A percentile compares a stretch with the other conserved stretches of the same genome.
Evolutionary conservation across 1,284 basidiomycete genomes (phyloP).

Genomic region (Trametes polyzona): DNA sequence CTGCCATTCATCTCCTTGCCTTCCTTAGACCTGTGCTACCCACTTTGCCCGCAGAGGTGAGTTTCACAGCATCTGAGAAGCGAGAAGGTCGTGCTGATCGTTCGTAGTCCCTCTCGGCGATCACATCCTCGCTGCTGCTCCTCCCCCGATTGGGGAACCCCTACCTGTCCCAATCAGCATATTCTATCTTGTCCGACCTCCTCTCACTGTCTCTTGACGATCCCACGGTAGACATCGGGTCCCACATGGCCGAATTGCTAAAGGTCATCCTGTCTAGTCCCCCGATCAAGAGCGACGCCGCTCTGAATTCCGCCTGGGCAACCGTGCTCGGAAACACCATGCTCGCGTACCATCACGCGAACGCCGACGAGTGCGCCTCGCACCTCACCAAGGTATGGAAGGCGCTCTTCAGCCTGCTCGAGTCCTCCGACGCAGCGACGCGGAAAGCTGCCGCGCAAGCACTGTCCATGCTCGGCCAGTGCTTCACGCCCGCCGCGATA

Average conservation of each 20-base stretch:
- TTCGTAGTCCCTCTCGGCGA: slow-evolving; percentile 66
- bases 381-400: slow-evolving; percentile 78
- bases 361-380: slow-evolving; percentile 50
- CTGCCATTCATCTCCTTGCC: slow-evolving; percentile 82
- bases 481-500: slow-evolving; percentile 70
- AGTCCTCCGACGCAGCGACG: slow-evolving; percentile 57
- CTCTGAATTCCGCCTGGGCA: slow-evolving; percentile 74
- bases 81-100: slow-evolving; percentile 14
- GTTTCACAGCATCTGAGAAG: slow-evolving; percentile 32
- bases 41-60: slow-evolving; percentile 67
- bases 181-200: slow-evolving; percentile 79
- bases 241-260: slow-evolving; percentile 71
- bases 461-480: slow-evolving; percentile 66
- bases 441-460: slow-evolving; percentile 69
- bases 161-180: slow-evolving; percentile 84
- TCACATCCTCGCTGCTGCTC: slow-evolving; percentile 73
- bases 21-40: slow-evolving; percentile 70
- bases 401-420: slow-evolving; percentile 75
- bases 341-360: slow-evolving; percentile 57
- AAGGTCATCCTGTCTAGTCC: slow-evolving; percentile 75
- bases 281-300: slow-evolving; percentile 66
- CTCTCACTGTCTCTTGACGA: slow-evolving; percentile 59
- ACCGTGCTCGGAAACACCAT: slow-evolving; percentile 72
- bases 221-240: slow-evolving; percentile 49
- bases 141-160: slow-evolving; percentile 84